Base-by-base conservation (phyloP, 1,284 basidiomycete genomes). In the Trichosporon faecale region DNA sequence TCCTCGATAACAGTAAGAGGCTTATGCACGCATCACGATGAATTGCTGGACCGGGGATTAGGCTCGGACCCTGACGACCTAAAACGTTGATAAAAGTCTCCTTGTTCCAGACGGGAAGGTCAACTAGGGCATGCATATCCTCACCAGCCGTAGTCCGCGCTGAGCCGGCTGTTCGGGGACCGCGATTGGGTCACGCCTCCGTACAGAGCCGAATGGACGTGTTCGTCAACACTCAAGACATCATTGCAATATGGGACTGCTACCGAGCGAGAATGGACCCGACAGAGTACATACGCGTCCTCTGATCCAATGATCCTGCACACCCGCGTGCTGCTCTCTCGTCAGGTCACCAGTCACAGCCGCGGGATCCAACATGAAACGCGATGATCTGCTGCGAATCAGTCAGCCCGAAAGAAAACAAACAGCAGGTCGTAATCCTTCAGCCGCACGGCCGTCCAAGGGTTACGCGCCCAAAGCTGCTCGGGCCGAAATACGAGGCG, bases 1-100 rank as follows among this genome's bases (percentile, higher is more conserved):
- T 12, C n/a, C 6, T 52, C 49, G 49, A 25, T 52, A 52, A 52
- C 9, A n/a, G 18, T 4, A 11, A 52, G 21, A 25, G 23, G 2
- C 16, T 52, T 23, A 52, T 23, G 21, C 49, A 23, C 49, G 8
- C n/a, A 23, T 3, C 49, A 9, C 25, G 55, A 16, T 60, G 55
- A 60, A 60, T 60, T 60, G 27, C 27, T 60, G 29, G 55, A 27
- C 55, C 27, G 8, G 57, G 27, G 2, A 11, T n/a, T 61, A 31
- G 27, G n/a, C 29, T 31, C 14, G 16, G 18, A 61, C 57, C 57
- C 57, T 61, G 57, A n/a, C 21, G 29, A 61, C 27, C 16, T 61
- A 61, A 61, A 61, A 61, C 57, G 27, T 61, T 61, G 57, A 61
- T 61, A 61, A 31, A 31, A 61, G 57, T 61, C 57, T 61, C 57